These are phyloP conservation scores for Penicillium concentricum DNA, from an alignment of 2,329 filamentous ascomycete genomes.

Conservation along the genomic window DNA sequence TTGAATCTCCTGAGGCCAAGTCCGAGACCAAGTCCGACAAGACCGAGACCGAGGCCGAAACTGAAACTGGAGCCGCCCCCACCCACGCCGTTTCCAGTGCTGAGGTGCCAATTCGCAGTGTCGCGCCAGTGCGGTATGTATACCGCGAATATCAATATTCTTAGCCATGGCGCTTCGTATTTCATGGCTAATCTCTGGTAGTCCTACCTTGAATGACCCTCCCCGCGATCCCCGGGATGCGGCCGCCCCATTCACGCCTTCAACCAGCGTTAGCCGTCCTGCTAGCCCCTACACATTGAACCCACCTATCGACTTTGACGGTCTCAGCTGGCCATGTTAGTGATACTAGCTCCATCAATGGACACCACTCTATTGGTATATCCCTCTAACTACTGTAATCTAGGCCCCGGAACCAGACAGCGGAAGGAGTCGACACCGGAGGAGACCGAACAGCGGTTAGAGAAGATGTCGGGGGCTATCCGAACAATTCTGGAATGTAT, in stretches of 20 bases:
- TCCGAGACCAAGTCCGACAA: constrained; percentile 16
- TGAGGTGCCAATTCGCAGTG: constrained; percentile 12
- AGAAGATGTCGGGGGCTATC: constrained; percentile 63
- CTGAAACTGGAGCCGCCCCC: constrained; percentile 9
- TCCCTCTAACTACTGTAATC: constrained; percentile 12
- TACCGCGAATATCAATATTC: neutral
- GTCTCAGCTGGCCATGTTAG: constrained; percentile 54
- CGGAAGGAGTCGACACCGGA: constrained; percentile 58
- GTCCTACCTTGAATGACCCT: constrained; percentile 46
- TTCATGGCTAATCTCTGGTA: constrained; percentile 13
- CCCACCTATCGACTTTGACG: constrained; percentile 53
- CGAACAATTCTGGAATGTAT: constrained; percentile 65
- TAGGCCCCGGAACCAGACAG: constrained; percentile 49
- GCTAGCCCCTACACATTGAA: constrained; percentile 51
- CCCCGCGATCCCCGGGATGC: constrained; percentile 56
- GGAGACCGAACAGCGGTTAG: constrained; percentile 56
- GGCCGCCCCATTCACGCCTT: constrained; percentile 50
- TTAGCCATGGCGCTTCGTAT: neutral
- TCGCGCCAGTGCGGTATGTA: constrained; percentile 28
- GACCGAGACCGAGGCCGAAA: constrained; percentile 15
- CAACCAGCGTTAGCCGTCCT: constrained; percentile 51
- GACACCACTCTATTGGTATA: neutral
- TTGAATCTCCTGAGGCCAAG: constrained; percentile 22
- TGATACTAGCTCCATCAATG: constrained; percentile 10
- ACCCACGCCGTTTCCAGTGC: constrained; percentile 16